A percentile compares a stretch with the other conserved stretches of the same genome.
Evolutionary conservation across 306 rosid species (phyloP).

Genomic region (Lathyrus aphaca): DNA sequence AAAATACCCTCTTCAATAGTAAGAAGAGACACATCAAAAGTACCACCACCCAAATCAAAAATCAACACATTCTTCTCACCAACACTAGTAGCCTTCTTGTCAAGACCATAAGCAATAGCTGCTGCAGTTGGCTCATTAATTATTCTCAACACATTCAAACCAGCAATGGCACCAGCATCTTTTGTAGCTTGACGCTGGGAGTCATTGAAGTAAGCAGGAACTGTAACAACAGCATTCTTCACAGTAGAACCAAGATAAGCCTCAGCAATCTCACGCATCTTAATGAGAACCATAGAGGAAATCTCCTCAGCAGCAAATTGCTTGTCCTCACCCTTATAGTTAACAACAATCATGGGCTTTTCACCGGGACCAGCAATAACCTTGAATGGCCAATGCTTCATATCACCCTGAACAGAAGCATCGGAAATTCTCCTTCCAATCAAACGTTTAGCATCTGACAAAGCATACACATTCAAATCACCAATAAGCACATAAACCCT

Average conservation of each 20-base stretch:
- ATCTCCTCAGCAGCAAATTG: too few relatives aligned
- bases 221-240: too few relatives aligned
- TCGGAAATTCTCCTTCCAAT: constrained; percentile 76
- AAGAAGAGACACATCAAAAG: constrained; percentile 71
- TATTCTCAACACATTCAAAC: too few relatives aligned
- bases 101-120: constrained; percentile 24
- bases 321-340: too few relatives aligned
- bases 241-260: too few relatives aligned
- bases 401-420: constrained; percentile 67
- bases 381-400: constrained; percentile 79
- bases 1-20: constrained; percentile 76
- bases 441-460: constrained; percentile 72
- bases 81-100: constrained; percentile 51
- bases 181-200: too few relatives aligned
- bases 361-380: background rate
- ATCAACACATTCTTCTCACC: too few relatives aligned
- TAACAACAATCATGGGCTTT: too few relatives aligned
- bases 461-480: background rate
- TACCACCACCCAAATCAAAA: constrained; percentile 58
- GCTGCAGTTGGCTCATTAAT: constrained; percentile 73
- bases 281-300: too few relatives aligned
- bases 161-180: too few relatives aligned
- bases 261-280: too few relatives aligned
- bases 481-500: background rate
- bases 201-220: too few relatives aligned